phyloP scores from a whole-genome alignment of 257 asterid species.

The Verbascum thapsus region DNA sequence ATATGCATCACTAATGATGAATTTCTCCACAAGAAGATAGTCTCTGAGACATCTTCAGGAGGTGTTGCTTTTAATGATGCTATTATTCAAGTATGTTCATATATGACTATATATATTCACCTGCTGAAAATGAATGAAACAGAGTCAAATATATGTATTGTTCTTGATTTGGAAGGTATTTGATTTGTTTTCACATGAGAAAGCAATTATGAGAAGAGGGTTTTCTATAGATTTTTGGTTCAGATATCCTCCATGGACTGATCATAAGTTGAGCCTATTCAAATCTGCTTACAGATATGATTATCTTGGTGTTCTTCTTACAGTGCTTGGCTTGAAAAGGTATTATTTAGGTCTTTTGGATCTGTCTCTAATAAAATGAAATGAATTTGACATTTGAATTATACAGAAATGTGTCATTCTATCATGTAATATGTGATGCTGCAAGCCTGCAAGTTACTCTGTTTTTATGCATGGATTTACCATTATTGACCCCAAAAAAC shows the following conservation, averaged over 20 bases:
- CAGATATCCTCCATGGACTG: conserved; percentile 90
- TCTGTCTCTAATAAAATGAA: no score
- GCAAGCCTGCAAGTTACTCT: no score
- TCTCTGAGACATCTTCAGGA: conserved; percentile 65
- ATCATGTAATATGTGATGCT: no score
- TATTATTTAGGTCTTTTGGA: conserved; percentile 9
- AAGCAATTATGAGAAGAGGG: conserved; percentile 44
- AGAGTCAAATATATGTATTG: no score
- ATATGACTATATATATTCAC: no score
- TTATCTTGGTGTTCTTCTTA: conserved; percentile 60
- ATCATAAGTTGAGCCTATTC: conserved; percentile 51
- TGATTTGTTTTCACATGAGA: conserved; percentile 71
- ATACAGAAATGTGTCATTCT: no score
- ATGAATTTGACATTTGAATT: no score
- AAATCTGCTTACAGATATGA: conserved; percentile 51
- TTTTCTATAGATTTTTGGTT: conserved; percentile 68
- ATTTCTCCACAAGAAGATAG: conserved; percentile 43
- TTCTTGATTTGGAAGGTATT: conserved; percentile 77
- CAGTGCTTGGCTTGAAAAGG: conserved; percentile 58
- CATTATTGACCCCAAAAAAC: no score
- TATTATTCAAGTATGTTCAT: conserved; percentile 69
- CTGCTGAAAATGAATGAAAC: no score
- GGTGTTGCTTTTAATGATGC: conserved; percentile 71
- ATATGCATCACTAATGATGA: conserved; percentile 66
- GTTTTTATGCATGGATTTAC: no score